Conservation (phyloP, 106 monocot genomes). For the Acorus gramineus region DNA sequence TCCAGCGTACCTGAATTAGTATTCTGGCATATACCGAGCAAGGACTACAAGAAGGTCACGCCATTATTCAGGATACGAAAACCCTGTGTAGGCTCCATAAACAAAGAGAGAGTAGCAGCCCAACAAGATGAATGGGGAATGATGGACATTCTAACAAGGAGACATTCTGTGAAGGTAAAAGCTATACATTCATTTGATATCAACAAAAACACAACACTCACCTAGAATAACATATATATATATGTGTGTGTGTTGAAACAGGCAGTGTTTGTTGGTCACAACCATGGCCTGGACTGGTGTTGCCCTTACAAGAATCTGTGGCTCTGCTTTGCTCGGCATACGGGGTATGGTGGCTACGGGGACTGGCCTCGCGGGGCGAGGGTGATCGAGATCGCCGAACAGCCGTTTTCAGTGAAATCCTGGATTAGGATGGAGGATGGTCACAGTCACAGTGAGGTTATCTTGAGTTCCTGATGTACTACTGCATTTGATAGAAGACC, state of each 20-base stretch:
- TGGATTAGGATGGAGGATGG: slow-evolving; percentile 92
- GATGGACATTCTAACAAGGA: slow-evolving; percentile 42
- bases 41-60: slow-evolving; percentile 53
- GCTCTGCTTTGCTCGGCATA: slow-evolving; percentile 89
- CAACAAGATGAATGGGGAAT: slow-evolving; percentile 93
- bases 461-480: slow-evolving; percentile 24
- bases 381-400: slow-evolving; percentile 52
- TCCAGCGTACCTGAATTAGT: slow-evolving; percentile 73
- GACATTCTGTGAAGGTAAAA: slow-evolving; percentile 73
- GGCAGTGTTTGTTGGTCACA: slow-evolving; percentile 89
- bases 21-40: slow-evolving; percentile 93
- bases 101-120: slow-evolving; percentile 59
- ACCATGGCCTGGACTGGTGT: slow-evolving; percentile 93
- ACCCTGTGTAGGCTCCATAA: slow-evolving; percentile 82
- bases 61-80: slow-evolving; percentile 34
- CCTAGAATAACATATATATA: too few species aligned
- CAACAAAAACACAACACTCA: neutral
- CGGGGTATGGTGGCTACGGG: slow-evolving; percentile 81
- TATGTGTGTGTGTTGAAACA: slow-evolving; percentile 15
- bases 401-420: slow-evolving; percentile 47
- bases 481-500: too few species aligned
- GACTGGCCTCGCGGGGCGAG: slow-evolving; percentile 75
- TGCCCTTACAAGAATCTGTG: slow-evolving; percentile 68
- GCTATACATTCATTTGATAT: neutral
- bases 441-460: slow-evolving; percentile 41